Conservation (phyloP, 1,139 yeast genomes). For the Geotrichum candidum region DNA sequence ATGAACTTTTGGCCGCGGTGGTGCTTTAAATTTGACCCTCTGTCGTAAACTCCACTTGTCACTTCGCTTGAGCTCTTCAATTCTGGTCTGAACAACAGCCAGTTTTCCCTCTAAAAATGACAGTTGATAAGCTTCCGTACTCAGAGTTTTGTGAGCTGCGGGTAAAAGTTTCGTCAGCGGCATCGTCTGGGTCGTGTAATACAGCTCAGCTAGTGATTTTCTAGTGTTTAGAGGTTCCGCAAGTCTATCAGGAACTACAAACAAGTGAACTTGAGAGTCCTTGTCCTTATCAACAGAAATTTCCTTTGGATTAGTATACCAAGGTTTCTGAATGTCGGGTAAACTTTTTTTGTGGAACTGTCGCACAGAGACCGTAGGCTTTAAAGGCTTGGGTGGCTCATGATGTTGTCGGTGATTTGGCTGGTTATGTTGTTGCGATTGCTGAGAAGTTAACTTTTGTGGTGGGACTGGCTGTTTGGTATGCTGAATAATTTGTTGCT, state of each 20-base stretch:
- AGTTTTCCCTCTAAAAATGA: slow-evolving; percentile 89
- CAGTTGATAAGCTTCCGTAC: slow-evolving; percentile 78
- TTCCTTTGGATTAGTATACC: slow-evolving; percentile 20
- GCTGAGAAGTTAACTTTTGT: not conserved
- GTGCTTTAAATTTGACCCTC: slow-evolving; percentile 66
- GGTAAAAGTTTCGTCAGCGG: slow-evolving; percentile 79
- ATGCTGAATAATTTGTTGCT: not conserved
- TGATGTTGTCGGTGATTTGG: not conserved
- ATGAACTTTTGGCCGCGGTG: slow-evolving; percentile 52
- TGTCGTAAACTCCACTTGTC: slow-evolving; percentile 92
- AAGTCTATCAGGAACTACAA: slow-evolving; percentile 34
- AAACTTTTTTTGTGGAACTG: slow-evolving; percentile 12
- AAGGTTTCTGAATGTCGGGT: slow-evolving; percentile 17
- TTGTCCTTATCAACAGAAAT: slow-evolving; percentile 18
- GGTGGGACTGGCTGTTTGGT: not conserved
- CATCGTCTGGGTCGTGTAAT: slow-evolving; percentile 78
- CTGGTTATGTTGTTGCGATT: not conserved
- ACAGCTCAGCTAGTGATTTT: slow-evolving; percentile 71
- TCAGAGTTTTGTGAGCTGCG: slow-evolving; percentile 75
- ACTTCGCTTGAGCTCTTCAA: slow-evolving; percentile 82
- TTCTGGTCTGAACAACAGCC: slow-evolving; percentile 85
- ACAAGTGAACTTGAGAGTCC: slow-evolving; percentile 28
- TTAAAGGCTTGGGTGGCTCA: not conserved
- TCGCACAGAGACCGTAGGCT: slow-evolving; percentile 10
- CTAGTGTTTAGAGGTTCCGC: slow-evolving; percentile 34